These are phyloP conservation scores for Zostera marina DNA, from an alignment of 116 monocot species.

Conservation along the genomic window DNA sequence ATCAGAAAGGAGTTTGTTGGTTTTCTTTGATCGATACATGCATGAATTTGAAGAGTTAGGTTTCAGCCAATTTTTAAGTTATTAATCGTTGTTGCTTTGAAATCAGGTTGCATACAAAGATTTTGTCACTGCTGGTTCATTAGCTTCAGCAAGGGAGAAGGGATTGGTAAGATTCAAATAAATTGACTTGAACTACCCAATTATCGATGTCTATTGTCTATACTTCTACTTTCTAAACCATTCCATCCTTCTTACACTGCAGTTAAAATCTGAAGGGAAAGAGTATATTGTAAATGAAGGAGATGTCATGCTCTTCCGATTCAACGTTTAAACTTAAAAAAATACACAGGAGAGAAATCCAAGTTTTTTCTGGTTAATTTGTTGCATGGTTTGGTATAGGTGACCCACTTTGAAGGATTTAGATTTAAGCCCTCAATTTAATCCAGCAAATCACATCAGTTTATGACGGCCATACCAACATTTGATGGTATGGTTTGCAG, in stretches of 20 bases:
- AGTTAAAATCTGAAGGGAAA: slow-evolving; percentile 87
- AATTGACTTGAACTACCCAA: background rate
- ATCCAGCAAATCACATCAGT: too few relatives aligned
- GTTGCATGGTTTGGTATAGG: too few relatives aligned
- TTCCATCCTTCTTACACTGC: slow-evolving; percentile 1
- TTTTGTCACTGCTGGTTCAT: slow-evolving; percentile 83
- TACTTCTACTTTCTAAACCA: too few relatives aligned
- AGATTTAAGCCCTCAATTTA: too few relatives aligned
- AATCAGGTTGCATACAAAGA: slow-evolving; percentile 80
- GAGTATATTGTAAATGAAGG: slow-evolving; percentile 88
- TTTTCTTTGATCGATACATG: too few relatives aligned
- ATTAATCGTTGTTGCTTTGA: background rate
- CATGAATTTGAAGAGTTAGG: background rate
- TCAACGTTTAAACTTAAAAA: slow-evolving; percentile 51
- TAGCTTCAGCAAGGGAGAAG: slow-evolving; percentile 89
- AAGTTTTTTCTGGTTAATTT: too few relatives aligned
- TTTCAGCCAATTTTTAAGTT: background rate
- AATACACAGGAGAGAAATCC: too few relatives aligned
- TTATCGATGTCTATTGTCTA: background rate
- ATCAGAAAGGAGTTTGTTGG: too few relatives aligned
- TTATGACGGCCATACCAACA: too few relatives aligned
- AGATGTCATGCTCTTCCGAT: slow-evolving; percentile 93
- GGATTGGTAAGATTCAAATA: slow-evolving; percentile 64
- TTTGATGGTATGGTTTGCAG: too few relatives aligned
- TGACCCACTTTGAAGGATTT: too few relatives aligned